Evolutionary conservation across 2,329 filamentous ascomycete genomes (phyloP).

Genomic region (Xylaria sp.): DNA sequence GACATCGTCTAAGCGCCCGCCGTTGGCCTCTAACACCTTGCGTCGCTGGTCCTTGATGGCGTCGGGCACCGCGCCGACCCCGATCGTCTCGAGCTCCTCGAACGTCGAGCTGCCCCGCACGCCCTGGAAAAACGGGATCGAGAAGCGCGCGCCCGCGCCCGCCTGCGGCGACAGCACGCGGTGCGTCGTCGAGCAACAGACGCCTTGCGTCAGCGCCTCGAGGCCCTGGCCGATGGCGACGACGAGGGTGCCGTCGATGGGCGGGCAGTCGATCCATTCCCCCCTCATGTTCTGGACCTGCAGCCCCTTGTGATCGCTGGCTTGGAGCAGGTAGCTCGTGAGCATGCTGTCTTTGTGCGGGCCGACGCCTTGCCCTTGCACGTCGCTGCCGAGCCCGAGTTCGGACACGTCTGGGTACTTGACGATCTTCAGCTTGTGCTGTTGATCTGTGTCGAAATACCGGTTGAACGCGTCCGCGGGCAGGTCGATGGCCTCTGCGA

Average conservation of each 20-base stretch:
- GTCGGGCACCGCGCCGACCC: slow-evolving; percentile 68
- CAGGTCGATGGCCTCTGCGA: slow-evolving; percentile 84
- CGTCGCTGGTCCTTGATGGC: slow-evolving; percentile 70
- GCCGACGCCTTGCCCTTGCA: slow-evolving; percentile 70
- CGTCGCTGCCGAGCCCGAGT: slow-evolving; percentile 57
- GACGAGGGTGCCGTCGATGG: slow-evolving; percentile 79
- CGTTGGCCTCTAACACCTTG: slow-evolving; percentile 65
- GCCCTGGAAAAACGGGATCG: slow-evolving; percentile 89
- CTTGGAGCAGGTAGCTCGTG: slow-evolving; percentile 83
- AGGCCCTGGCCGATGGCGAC: slow-evolving; percentile 89
- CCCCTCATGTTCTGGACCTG: slow-evolving; percentile 85
- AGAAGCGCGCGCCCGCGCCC: slow-evolving; percentile 77
- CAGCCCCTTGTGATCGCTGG: slow-evolving; percentile 76
- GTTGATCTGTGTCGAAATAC: slow-evolving; percentile 79
- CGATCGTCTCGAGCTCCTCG: slow-evolving; percentile 74
- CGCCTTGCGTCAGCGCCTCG: slow-evolving; percentile 84
- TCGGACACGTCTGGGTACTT: slow-evolving; percentile 81
- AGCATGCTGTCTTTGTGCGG: slow-evolving; percentile 90
- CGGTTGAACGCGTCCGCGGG: slow-evolving; percentile 74
- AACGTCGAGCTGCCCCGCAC: slow-evolving; percentile 82
- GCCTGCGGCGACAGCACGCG: slow-evolving; percentile 78
- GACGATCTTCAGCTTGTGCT: slow-evolving; percentile 91
- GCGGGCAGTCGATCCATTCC: slow-evolving; percentile 84
- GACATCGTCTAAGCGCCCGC: slow-evolving; percentile 73
- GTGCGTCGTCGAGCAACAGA: slow-evolving; percentile 85